Evolutionary conservation across 225 moss, liverwort and hornwort genomes (phyloP), one percentile per base, ranked within the genome.

Genomic region (Anthoceros angustus): DNA sequence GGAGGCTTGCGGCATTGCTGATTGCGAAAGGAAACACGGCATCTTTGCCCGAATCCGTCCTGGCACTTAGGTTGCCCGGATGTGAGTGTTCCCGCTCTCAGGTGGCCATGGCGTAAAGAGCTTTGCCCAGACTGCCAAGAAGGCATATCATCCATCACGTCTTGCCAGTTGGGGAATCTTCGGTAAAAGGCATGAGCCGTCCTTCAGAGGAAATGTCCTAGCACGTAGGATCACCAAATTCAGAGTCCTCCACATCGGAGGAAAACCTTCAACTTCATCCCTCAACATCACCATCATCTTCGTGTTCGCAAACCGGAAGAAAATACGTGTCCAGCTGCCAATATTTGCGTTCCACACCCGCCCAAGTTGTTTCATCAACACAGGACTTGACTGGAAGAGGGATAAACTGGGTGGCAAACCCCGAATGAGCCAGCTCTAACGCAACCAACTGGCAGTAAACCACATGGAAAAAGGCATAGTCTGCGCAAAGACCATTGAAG

Each of bases 321-420:
- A 81, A 92, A 64, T 99, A 92, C 8, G 89, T 92, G 64, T 99
- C 98, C 42, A 99, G 65, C 71, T 99, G 92, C 98, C 98, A 99
- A 46, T 99, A 92, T 24, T 83, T 86, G 63, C 84, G 89, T 64
- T 79, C 77, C 23, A 99, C 76, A 62, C 87, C 89, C 71, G 73
- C 77, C 98, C 98, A 99, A 20, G 86, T 99, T 70, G 81, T 80
- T 80, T 89, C 87, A 72, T 92, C 92, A 62, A 92, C 68, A 70
- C 98, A 99, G 55, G 86, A 77, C 73, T 86, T 92, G 40, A 98
- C 95, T 7, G 95, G 95, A 32, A 98, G 70, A 39, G 85, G 84
- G 46, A 92, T 79, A 20, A 86, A 86, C 45, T 98, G 86, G n/a
- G 91, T 92, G 69, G 72, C 79, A 39, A 89, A 70, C 50, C 92